Evolutionary conservation across 345 rosid genomes (phyloP), one percentile per base, ranked within the genome.

Genomic region (Ricinus communis): DNA sequence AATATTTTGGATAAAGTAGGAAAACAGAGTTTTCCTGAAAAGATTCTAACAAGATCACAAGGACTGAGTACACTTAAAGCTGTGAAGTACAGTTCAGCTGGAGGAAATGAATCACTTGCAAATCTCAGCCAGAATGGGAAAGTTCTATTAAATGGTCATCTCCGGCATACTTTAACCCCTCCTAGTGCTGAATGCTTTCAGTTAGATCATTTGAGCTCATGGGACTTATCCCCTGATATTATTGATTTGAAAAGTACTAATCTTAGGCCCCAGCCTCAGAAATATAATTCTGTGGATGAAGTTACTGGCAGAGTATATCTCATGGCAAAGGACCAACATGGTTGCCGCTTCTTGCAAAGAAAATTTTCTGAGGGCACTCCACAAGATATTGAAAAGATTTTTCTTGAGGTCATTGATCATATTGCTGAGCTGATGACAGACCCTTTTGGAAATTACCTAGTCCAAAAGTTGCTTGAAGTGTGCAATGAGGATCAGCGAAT

Each of bases 251-350:
- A 79, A 64, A 79, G 49, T 68, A 51, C 27, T 31, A 79, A 82
- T 79, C 31, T 76, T 16, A 72, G 81, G 83, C 61, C 85, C 55
- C 90, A 72, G 46, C 77, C 82, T 82, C 83, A 63, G 71, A 87
- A 82, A 66, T 87, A 71, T 53, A 77, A 58, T 70, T 80, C 81
- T 53, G 75, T 85, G 41, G 90, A 84, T 62, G 97, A 89, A 67
- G 82, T 77, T 27, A 82, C 74, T 28, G 86, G 86, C 71, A 86
- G 63, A 77, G 85, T 89, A 71, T 85, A 79, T 73, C 81, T 77
- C 74, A 76, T 91, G 87, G 90, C 91, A 0, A 91, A 87, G 72
- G 97, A 88, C 66, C 97, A 91, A 68, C 82, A 87, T 47, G 97
- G 97, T 28, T 87, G 97, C 75, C 87, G 90, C 38, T 87, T 85